Evolutionary conservation across 495 filamentous ascomycete genomes (phyloP), one percentile per base, ranked within the genome.

Genomic region (Melanomma pulvis-pyrius): DNA sequence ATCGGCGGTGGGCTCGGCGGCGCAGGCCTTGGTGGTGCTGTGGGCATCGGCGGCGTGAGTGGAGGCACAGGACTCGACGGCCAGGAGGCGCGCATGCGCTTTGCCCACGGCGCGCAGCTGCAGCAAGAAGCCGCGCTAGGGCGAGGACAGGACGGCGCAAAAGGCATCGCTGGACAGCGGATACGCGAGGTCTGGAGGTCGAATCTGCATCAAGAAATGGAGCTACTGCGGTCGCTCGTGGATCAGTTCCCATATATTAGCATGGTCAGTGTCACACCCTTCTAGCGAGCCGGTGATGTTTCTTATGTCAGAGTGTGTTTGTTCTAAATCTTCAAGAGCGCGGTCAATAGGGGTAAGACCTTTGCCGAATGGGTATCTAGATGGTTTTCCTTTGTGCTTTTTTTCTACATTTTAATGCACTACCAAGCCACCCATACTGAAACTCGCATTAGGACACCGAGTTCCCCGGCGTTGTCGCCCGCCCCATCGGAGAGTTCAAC

Each of bases 101-200:
- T 96, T 72, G 87, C 88, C 59, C 86, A 91, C 68, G 91, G 86
- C 17, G 90, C 88, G 34, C 83, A 86, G 59, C 82, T 86, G 71
- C 81, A 92, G 68, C 91, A 93, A 72, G 86, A 87, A 64, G 83
- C 84, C 30, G 71, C 82, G 71, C 39, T 69, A n/a, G 66, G 66
- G 3, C 32, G 60, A 28, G 63, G 78, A 74, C 63, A 69, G 46
- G 66, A 76, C 29, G 82, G 39, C 82, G 81, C 26, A 89, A 90
- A 74, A 82, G 84, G 28, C 81, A 65, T 69, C 22, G 48, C 48
- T 13, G 41, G 41, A 12, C 69, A 72, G 56, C 59, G 92, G 75
- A 97, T 98, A 84, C 83, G 92, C 54, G 94, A 98, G 73, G 94
- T 98, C 19, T 98, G 93, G 93, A 89, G 86, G 70, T 83, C 90